Evolutionary conservation across 768 basidiomycete genomes (phyloP), one percentile per base, ranked within the genome.

Genomic region (Inosperma sp.): DNA sequence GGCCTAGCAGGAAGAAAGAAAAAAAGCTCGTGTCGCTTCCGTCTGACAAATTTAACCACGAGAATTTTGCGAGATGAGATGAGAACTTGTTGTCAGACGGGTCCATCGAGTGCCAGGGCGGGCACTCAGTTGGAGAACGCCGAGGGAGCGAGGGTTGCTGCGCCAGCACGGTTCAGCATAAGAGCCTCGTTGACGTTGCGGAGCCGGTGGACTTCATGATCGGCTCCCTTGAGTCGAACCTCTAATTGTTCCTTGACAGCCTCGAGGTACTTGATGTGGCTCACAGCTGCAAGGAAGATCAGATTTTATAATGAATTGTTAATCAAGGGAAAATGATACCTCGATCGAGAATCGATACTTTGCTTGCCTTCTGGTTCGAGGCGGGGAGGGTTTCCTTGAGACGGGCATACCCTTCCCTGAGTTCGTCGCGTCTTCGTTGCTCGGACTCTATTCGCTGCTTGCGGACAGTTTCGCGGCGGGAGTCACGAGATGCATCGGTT

Each of bases 381-480:
- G 84, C 77, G 23, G 93, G 93, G 59, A 95, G 83, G 49, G 84
- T 86, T 61, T 91, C 87, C 80, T 91, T 92, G 72, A 95, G 83
- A 52, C 86, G 81, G 60, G 84, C 81, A 71, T 94, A 95, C 53
- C 90, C 92, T 51, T 95, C 92, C 49, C 93, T 78, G 65, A 95
- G 87, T 71, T 95, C 93, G 61, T 94, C 91, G 31, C 93, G 82
- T 59, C 93, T 80, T 58, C 91, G 77, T 76, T 94, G 88, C 75
- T 93, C 90, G 21, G 89, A 91, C 76, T 93, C 90, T 73, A 93
- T 93, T 70, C 90, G 88, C 74, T 92, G 89, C 65, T 83, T 83
- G 65, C 90, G 88, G 61, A 93, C 88, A 49, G 88, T 88, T 75
- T 93, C 90, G 64, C 90, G 87, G 69, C 89, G 88, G 39, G 76